Conservation (phyloP, 371 early-diverging fungal species). For the Homolaphlyctis polyrhiza region DNA sequence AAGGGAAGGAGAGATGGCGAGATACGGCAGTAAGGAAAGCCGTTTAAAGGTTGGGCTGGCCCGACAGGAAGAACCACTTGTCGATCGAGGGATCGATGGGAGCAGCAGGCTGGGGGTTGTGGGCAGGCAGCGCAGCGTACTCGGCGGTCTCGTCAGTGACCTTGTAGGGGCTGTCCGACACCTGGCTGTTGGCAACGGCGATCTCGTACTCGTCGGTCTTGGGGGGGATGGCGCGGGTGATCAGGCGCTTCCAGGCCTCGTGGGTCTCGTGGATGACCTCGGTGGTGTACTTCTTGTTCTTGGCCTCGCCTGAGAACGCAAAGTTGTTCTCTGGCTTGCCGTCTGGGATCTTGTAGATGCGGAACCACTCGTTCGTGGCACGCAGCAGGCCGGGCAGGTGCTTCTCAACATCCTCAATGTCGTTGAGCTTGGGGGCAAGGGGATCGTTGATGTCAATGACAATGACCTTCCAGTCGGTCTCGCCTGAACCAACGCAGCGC, state of each 20-base stretch:
- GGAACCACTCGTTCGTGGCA: slow-evolving; percentile 98
- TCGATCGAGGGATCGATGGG: slow-evolving; percentile 67
- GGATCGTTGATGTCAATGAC: slow-evolving; percentile 96
- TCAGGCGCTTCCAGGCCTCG: slow-evolving; percentile 91
- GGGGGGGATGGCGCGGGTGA: slow-evolving; percentile 52
- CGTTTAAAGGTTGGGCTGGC: slow-evolving; percentile 35
- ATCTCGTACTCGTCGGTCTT: slow-evolving; percentile 19
- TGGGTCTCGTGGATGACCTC: slow-evolving; percentile 90
- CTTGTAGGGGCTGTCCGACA: slow-evolving; percentile 69
- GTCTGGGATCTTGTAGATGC: slow-evolving; percentile 99
- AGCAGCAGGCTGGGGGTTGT: slow-evolving; percentile 32
- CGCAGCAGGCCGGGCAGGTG: slow-evolving; percentile 92
- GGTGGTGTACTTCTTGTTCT: slow-evolving; percentile 79
- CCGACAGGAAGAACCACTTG: slow-evolving; percentile 94
- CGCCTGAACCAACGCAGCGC: no score
- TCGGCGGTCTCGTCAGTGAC: slow-evolving; percentile 51
- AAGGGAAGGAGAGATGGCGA: neutral
- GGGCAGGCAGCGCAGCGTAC: slow-evolving; percentile 59
- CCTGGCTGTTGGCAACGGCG: slow-evolving; percentile 61
- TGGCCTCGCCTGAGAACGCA: slow-evolving; percentile 85
- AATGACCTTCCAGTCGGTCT: slow-evolving; percentile 99
- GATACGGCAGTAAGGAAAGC: neutral
- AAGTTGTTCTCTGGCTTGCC: slow-evolving; percentile 98
- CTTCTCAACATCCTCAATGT: slow-evolving; percentile 95
- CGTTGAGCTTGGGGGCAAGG: slow-evolving; percentile 85